Evolutionary conservation across 2,329 filamentous ascomycete genomes (phyloP), one percentile per base, ranked within the genome.

Genomic region (Sporothrix globosa): DNA sequence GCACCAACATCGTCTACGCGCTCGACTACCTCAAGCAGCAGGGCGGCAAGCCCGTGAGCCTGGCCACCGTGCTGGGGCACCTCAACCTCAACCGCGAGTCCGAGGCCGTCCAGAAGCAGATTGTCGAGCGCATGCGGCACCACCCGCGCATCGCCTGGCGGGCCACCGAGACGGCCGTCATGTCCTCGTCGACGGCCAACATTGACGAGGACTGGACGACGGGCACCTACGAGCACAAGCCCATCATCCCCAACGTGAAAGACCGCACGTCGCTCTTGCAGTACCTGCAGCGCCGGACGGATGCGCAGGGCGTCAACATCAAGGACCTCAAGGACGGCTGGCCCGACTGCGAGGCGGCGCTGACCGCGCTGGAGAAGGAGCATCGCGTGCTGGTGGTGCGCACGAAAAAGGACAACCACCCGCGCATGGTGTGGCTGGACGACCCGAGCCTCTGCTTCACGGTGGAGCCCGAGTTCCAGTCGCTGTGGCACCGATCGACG

Each of bases 251-350:
- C 3, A 90, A 92, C 73, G 95, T 99, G 72, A 90, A 88, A 75
- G 90, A 88, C 76, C 88, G 90, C 71, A 89, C 91, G 52, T 89
- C 93, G 75, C 87, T 99, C 69, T 88, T 97, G 69, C 87, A 87
- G 69, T 91, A 92, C 77, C 87, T 99, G 44, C 93, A 97, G 81
- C 85, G 86, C 69, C 93, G 94, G 80, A 88, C 88, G 68, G 93
- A 93, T 71, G 92, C 92, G 1, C 89, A 91, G 74, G 93, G 92
- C 14, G 87, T 98, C 69, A 86, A 86, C 50, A 92, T 98, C 73
- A 93, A 93, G 79, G 93, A 97, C 76, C 86, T 99, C 73, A 97
- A 97, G 81, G 96, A 99, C 78, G 96, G 96, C 73, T 99, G 96
- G 96, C 89, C 91, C 30, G 90, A 91, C 76, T 96, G 93, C 77